Base-by-base conservation (phyloP, 1,284 basidiomycete species). In the Golubevia sp. region DNA sequence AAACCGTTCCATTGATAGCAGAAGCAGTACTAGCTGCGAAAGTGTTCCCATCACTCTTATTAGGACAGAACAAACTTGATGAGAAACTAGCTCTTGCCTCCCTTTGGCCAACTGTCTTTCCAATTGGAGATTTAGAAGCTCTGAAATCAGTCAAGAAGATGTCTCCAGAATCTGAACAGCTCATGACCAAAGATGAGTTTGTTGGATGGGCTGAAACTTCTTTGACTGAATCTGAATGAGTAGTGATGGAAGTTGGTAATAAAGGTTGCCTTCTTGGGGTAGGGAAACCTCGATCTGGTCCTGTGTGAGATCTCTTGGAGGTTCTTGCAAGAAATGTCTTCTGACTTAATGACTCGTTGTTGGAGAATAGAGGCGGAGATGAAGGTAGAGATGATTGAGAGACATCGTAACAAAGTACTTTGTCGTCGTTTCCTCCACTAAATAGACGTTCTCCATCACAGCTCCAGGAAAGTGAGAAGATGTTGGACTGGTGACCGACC, bases 381-480 rank as follows among this genome's bases (percentile, higher is more conserved):
- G 30, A 34, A 3, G 68, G 65, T 2, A 70, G 3, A 13, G 44
- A 58, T 15, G 64, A 66, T 13, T 70, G 68, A 55, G 66, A 57
- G n/a, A 70, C 59, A 49, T 70, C 65, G 30, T 67, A 70, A 34
- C 64, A 52, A 34, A 70, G 62, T 24, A 70, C 61, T 49, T 67
- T 59, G 11, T 63, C 61, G 56, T 67, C 68, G 50, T 70, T 70
- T 7, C 64, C 68, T 1, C 62, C 56, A 5, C 61, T 63, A 26
- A 59, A 70, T 53, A 70, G 68, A n/a, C 60, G 65, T 56, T 62
- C 55, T 38, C 67, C 64, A 11, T 70, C 49, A 1, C 64, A 64
- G 0, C 62, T 56, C 68, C 68, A 70, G n/a, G 56, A 30, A 54
- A 67, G 58, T 3, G 68, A 70, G 24, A 70, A 70, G 68, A 70